Evolutionary conservation across 495 filamentous ascomycete species (phyloP).

Genomic region (Aspergillus mulundensis): DNA sequence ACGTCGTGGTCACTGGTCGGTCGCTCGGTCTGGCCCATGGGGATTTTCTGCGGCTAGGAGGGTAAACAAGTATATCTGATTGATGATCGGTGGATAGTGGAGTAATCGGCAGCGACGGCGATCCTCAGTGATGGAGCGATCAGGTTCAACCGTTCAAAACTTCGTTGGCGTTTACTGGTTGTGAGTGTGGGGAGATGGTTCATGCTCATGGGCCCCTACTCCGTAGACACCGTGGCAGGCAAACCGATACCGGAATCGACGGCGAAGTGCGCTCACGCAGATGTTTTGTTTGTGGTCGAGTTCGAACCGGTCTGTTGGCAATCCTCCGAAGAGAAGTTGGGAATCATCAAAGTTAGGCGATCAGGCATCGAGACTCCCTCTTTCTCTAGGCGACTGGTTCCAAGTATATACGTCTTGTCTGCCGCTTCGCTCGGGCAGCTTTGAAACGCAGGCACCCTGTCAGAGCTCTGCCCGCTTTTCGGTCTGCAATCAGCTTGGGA

Average conservation of each 20-base stretch:
- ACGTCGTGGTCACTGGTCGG: neutral
- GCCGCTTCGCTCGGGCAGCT: neutral
- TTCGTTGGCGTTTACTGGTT: neutral
- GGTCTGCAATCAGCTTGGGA: neutral
- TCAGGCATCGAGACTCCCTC: conserved; percentile 13
- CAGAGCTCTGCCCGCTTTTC: neutral
- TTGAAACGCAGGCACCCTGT: neutral
- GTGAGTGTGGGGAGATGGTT: no score
- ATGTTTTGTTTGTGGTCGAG: neutral
- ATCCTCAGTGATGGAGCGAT: neutral
- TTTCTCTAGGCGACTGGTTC: neutral
- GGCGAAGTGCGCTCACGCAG: neutral
- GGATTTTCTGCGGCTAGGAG: neutral
- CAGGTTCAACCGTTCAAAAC: neutral
- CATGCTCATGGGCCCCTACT: no score
- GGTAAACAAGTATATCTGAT: conserved; percentile 1
- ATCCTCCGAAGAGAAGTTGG: neutral
- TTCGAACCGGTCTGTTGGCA: conserved; percentile 18
- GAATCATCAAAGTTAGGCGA: conserved; percentile 5
- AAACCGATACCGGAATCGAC: no score
- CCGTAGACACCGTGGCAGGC: no score
- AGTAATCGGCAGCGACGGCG: neutral
- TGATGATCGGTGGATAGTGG: neutral
- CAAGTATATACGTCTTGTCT: neutral
- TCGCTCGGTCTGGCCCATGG: neutral